A percentile compares a stretch with the other conserved stretches of the same genome.
Conservation (phyloP, 495 filamentous ascomycete genomes). For the Aspergillus incahuasiensis region DNA sequence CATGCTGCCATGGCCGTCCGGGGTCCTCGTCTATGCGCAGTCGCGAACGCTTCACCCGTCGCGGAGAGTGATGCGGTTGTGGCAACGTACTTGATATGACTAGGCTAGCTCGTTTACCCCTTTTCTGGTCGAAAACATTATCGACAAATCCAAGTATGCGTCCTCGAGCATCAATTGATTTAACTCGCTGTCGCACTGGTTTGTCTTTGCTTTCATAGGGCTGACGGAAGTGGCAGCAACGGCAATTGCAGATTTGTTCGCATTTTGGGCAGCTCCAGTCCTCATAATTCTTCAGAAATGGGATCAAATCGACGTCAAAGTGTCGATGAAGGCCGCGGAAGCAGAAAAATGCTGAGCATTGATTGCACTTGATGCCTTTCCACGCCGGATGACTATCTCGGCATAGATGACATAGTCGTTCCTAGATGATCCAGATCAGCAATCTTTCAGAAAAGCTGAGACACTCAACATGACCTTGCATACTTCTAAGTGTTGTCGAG, state of each 20-base stretch:
- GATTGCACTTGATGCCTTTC: slow-evolving; percentile 15
- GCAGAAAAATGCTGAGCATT: slow-evolving; percentile 20
- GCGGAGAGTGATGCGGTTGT: neutral
- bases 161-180: slow-evolving; percentile 18
- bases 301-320: slow-evolving; percentile 19
- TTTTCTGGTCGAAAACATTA: slow-evolving; percentile 23
- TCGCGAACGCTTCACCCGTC: slow-evolving; percentile 10
- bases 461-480: neutral
- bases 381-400: slow-evolving; percentile 18
- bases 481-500: slow-evolving; percentile 14
- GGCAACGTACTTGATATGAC: neutral
- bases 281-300: slow-evolving; percentile 6
- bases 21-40: neutral
- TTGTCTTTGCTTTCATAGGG: slow-evolving; percentile 20
- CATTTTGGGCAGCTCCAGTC: slow-evolving; percentile 20
- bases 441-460: neutral
- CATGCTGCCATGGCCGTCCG: neutral
- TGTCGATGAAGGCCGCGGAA: slow-evolving; percentile 21
- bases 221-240: slow-evolving; percentile 17
- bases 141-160: slow-evolving; percentile 20
- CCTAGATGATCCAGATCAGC: slow-evolving; percentile 10
- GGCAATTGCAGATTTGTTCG: slow-evolving; percentile 19
- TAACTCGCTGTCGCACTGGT: slow-evolving; percentile 16
- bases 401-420: slow-evolving; percentile 20
- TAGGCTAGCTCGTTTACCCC: slow-evolving; percentile 15